A percentile compares a stretch with the other conserved stretches of the same genome.
Conservation (phyloP, 345 rosid species). For the Eucalyptus victrix region DNA sequence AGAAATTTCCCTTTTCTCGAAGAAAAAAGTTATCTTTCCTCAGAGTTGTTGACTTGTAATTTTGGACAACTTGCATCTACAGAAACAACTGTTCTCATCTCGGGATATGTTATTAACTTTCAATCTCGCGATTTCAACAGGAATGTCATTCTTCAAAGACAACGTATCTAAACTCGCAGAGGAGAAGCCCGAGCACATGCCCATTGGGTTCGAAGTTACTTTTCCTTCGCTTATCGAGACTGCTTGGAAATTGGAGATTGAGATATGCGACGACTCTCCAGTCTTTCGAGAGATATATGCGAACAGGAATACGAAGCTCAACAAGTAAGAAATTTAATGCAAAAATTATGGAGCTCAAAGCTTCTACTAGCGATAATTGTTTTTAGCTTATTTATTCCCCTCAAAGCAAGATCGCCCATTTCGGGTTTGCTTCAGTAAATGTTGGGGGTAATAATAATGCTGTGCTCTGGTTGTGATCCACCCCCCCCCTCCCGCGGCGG, state of each 20-base stretch:
- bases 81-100: not conserved
- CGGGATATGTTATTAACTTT: not conserved
- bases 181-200: conserved; percentile 75
- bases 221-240: conserved; percentile 71
- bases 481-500: no score
- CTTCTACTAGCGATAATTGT: not conserved
- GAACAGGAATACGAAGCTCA: conserved; percentile 58
- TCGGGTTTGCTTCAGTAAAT: not conserved
- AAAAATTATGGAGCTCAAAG: not conserved
- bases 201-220: conserved; percentile 89
- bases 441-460: not conserved
- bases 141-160: conserved; percentile 47
- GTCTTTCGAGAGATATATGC: conserved; percentile 37
- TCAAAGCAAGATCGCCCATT: not conserved
- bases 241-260: conserved; percentile 43
- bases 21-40: not conserved
- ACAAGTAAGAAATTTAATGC: conserved; percentile 24
- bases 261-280: conserved; percentile 45
- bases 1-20: not conserved
- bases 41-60: not conserved
- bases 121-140: conserved; percentile 7
- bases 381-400: not conserved
- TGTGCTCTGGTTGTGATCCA: conserved; percentile 14
- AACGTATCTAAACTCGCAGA: conserved; percentile 54
- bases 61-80: not conserved